Evolutionary conservation across 2,329 filamentous ascomycete genomes (phyloP).

Genomic region (Fusarium succisae): DNA sequence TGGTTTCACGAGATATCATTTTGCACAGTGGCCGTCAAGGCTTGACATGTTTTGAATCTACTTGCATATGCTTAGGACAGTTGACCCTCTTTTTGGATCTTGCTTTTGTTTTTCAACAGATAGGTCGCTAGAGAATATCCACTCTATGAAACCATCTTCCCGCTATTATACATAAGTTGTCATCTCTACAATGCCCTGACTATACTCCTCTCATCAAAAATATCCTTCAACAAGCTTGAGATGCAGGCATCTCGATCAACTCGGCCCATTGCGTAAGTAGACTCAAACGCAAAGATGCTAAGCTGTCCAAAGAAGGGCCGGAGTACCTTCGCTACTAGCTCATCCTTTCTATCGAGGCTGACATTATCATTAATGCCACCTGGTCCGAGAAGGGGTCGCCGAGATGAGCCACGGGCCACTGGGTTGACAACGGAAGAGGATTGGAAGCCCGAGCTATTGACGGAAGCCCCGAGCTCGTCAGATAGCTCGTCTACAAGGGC

Average conservation of each 20-base stretch:
- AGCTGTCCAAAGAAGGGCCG: constrained; percentile 90
- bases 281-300: constrained; percentile 94
- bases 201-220: constrained; percentile 81
- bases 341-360: constrained; percentile 68
- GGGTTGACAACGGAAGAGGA: constrained; percentile 51
- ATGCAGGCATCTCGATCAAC: constrained; percentile 73
- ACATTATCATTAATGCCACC: constrained; percentile 66
- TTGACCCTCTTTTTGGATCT: constrained; percentile 1
- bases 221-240: constrained; percentile 72
- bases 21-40: not conserved
- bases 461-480: constrained; percentile 71
- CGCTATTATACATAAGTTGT: not conserved
- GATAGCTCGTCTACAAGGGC: constrained; percentile 87
- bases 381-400: constrained; percentile 60
- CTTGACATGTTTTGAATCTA: not conserved
- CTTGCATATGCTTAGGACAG: not conserved
- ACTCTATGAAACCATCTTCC: constrained; percentile 21
- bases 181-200: constrained; percentile 63
- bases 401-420: constrained; percentile 48
- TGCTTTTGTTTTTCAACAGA: not conserved
- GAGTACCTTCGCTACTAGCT: constrained; percentile 79
- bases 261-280: constrained; percentile 83
- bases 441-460: constrained; percentile 45
- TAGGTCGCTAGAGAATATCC: constrained; percentile 16
- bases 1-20: not conserved